phyloP scores from a whole-genome alignment of 352 stramenopile species.

The Pythium brachiatum region DNA sequence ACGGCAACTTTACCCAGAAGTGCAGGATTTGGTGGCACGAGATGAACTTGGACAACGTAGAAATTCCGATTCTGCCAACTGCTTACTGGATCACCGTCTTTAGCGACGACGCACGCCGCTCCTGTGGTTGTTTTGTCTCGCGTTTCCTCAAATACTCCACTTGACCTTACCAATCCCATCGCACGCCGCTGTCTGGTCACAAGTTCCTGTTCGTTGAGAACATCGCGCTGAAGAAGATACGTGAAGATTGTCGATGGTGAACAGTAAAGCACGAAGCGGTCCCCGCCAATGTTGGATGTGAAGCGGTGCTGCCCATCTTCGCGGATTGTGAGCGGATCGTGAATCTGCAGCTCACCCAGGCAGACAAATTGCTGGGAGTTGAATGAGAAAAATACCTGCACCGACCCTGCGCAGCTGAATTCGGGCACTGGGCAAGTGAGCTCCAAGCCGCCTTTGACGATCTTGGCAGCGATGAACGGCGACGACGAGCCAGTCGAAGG shows the following conservation, averaged over 20 bases:
- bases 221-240: slow-evolving; percentile 33
- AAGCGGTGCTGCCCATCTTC: slow-evolving; percentile 54
- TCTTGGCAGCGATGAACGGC: slow-evolving; percentile 50
- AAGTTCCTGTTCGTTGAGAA: slow-evolving; percentile 43
- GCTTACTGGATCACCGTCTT: background rate
- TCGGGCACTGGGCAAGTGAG: slow-evolving; percentile 55
- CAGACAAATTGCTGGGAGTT: slow-evolving; percentile 76
- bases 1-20: slow-evolving; percentile 37
- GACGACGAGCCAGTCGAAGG: slow-evolving; percentile 10
- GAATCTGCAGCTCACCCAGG: slow-evolving; percentile 52
- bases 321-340: slow-evolving; percentile 47
- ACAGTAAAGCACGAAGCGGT: slow-evolving; percentile 50
- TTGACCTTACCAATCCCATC: slow-evolving; percentile 1
- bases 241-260: slow-evolving; percentile 51
- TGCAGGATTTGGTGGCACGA: slow-evolving; percentile 36
- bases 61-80: slow-evolving; percentile 46
- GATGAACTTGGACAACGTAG: slow-evolving; percentile 34
- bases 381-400: slow-evolving; percentile 60
- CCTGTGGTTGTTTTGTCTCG: background rate
- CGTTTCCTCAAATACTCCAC: background rate
- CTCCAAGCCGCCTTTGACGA: slow-evolving; percentile 40
- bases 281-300: slow-evolving; percentile 62
- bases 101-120: background rate
- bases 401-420: slow-evolving; percentile 36
- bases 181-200: background rate